Evolutionary conservation across 495 filamentous ascomycete species (phyloP).

Genomic region (Penicillium alfredii): DNA sequence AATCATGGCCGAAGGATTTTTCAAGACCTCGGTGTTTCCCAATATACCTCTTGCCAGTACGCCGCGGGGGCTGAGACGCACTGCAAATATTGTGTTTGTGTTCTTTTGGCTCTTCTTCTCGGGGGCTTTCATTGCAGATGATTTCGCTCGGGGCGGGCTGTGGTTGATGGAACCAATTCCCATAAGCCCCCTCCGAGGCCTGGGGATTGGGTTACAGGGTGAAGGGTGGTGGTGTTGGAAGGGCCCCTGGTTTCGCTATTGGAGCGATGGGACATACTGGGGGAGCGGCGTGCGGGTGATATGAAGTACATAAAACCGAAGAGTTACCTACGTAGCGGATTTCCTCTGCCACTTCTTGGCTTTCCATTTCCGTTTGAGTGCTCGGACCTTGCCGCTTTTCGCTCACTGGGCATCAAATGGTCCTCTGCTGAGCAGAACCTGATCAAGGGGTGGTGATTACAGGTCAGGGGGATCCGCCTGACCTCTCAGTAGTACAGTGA

Average conservation of each 20-base stretch:
- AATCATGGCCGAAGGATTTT: slow-evolving; percentile 42
- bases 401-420: too few relatives aligned
- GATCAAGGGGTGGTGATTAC: too few relatives aligned
- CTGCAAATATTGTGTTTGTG: slow-evolving; percentile 48
- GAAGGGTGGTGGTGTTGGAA: slow-evolving; percentile 56
- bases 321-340: too few relatives aligned
- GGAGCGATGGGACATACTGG: slow-evolving; percentile 56
- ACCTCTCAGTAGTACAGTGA: too few relatives aligned
- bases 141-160: slow-evolving; percentile 54
- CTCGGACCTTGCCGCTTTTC: slow-evolving; percentile 5
- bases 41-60: slow-evolving; percentile 20
- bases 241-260: slow-evolving; percentile 43
- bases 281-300: slow-evolving; percentile 48
- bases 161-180: slow-evolving; percentile 70
- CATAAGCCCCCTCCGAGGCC: slow-evolving; percentile 48
- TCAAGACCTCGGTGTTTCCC: slow-evolving; percentile 19
- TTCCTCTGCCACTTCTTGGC: slow-evolving; percentile 10
- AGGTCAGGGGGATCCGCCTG: too few relatives aligned
- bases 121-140: slow-evolving; percentile 49
- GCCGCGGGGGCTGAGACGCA: slow-evolving; percentile 34
- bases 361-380: slow-evolving; percentile 7
- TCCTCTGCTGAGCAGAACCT: too few relatives aligned
- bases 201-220: slow-evolving; percentile 43
- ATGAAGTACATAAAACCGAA: slow-evolving; percentile 5
- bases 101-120: slow-evolving; percentile 55